These are phyloP conservation scores for Exophiala oligosperma DNA, from an alignment of 2,329 filamentous ascomycete genomes.

Conservation along the genomic window DNA sequence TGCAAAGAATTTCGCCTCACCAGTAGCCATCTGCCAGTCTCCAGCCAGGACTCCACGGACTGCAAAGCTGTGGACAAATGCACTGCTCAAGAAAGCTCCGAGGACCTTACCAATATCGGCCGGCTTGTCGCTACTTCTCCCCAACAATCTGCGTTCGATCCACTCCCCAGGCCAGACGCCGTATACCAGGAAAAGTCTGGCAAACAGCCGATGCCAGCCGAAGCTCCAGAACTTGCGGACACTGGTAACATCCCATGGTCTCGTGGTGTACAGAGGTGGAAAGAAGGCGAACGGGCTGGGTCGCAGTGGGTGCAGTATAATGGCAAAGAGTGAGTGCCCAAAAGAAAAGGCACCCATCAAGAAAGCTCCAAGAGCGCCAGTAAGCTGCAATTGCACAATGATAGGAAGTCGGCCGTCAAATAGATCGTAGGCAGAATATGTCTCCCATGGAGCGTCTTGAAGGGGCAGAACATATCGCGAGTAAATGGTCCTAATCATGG, in stretches of 20 bases:
- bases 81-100: conserved; percentile 43
- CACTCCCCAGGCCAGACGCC: conserved; percentile 49
- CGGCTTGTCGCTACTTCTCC: conserved; percentile 36
- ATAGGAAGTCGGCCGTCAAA: conserved; percentile 39
- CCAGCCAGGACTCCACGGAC: conserved; percentile 43
- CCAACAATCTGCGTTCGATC: conserved; percentile 40
- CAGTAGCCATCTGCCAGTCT: conserved; percentile 33
- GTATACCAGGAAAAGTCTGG: conserved; percentile 46
- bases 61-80: conserved; percentile 43
- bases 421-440: conserved; percentile 24
- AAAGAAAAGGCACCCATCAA: conserved; percentile 46
- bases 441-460: conserved; percentile 1
- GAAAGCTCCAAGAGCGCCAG: conserved; percentile 43
- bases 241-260: conserved; percentile 42
- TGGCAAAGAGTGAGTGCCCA: conserved; percentile 44
- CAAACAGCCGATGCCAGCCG: conserved; percentile 48
- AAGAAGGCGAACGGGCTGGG: conserved; percentile 46
- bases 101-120: conserved; percentile 47
- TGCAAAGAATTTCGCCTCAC: conserved; percentile 37
- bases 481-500: conserved; percentile 37
- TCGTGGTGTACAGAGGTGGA: conserved; percentile 45
- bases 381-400: conserved; percentile 38
- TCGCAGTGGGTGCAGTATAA: conserved; percentile 40
- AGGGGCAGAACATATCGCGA: conserved; percentile 19
- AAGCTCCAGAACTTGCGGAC: conserved; percentile 46